Percentiles rank a stretch among this genome's conserved stretches.
Evolutionary conservation across 2,329 filamentous ascomycete genomes (phyloP).

Genomic region (Xylaria sp.): DNA sequence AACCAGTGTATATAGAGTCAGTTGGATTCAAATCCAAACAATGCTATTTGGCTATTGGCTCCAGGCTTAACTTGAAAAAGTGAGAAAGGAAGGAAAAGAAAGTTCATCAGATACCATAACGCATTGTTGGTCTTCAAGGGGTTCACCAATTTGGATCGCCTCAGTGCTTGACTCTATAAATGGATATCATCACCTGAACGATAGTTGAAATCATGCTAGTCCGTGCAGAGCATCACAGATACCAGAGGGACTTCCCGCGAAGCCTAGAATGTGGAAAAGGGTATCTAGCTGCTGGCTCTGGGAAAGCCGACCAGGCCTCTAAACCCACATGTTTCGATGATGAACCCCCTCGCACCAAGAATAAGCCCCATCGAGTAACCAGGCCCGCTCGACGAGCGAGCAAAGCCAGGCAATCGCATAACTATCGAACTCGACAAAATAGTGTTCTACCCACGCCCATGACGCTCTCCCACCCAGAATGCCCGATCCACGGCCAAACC

Average conservation of each 20-base stretch:
- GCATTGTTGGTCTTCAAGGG: constrained; percentile 60
- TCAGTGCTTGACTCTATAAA: constrained; percentile 99
- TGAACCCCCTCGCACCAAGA: constrained; percentile 94
- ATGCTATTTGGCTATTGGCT: not conserved
- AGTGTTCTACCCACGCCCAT: constrained; percentile 65
- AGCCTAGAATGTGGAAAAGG: constrained; percentile 50
- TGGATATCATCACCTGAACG: constrained; percentile 87
- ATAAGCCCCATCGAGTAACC: constrained; percentile 99
- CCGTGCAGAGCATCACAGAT: constrained; percentile 35
- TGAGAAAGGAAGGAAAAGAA: constrained; percentile 8
- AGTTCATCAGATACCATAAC: constrained; percentile 63
- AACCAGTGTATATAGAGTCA: too few relatives aligned
- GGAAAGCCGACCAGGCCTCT: constrained; percentile 25
- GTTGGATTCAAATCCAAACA: not conserved
- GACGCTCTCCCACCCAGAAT: constrained; percentile 53
- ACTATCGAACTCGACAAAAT: constrained; percentile 94
- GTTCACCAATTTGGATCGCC: constrained; percentile 59
- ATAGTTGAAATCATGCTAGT: constrained; percentile 26
- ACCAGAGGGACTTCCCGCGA: constrained; percentile 45
- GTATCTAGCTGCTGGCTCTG: constrained; percentile 42
- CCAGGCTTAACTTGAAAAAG: not conserved
- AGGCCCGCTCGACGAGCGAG: constrained; percentile 46
- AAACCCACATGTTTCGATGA: constrained; percentile 58
- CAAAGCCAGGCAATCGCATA: constrained; percentile 88
- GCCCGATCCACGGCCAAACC: constrained; percentile 50